Percentiles rank a stretch among this genome's conserved stretches.
Conservation (phyloP, 495 filamentous ascomycete genomes). For the Immersiella caudata region DNA sequence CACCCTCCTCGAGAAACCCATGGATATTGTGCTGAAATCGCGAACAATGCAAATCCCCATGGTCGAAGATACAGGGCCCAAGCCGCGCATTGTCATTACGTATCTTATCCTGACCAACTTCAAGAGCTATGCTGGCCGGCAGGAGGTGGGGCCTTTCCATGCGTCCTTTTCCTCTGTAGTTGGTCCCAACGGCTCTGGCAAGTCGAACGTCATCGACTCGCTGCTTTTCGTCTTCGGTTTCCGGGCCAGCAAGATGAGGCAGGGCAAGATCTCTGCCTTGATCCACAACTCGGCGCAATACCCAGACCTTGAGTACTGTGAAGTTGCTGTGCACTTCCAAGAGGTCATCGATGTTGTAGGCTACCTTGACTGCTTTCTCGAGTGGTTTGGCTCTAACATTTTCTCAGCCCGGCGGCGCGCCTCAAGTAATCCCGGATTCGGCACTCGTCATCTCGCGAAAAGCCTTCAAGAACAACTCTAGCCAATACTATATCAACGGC, state of each 20-base stretch:
- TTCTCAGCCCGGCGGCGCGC: conserved; percentile 62
- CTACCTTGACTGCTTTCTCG: background rate
- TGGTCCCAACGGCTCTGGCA: conserved; percentile 95
- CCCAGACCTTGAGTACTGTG: conserved; percentile 84
- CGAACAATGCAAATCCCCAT: conserved; percentile 67
- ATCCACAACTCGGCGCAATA: conserved; percentile 93
- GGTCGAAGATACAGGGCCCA: conserved; percentile 72
- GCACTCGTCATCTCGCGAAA: conserved; percentile 84
- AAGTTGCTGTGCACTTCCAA: conserved; percentile 94
- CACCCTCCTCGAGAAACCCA: conserved; percentile 79
- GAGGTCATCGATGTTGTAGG: conserved; percentile 78
- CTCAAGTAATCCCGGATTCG: conserved; percentile 77
- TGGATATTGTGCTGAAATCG: conserved; percentile 93
- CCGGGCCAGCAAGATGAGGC: conserved; percentile 97
- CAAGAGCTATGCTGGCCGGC: conserved; percentile 95
- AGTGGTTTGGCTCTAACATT: background rate
- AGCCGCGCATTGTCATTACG: conserved; percentile 85
- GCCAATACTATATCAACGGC: conserved; percentile 95
- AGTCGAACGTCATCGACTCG: conserved; percentile 98
- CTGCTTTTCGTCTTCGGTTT: conserved; percentile 98
- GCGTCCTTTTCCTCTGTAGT: conserved; percentile 98
- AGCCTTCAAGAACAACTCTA: conserved; percentile 96
- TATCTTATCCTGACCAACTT: conserved; percentile 91
- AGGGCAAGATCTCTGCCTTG: conserved; percentile 95
- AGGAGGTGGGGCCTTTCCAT: conserved; percentile 96